Evolutionary conservation across 257 asterid genomes (phyloP).

Genomic region (Penstemon eatonii): DNA sequence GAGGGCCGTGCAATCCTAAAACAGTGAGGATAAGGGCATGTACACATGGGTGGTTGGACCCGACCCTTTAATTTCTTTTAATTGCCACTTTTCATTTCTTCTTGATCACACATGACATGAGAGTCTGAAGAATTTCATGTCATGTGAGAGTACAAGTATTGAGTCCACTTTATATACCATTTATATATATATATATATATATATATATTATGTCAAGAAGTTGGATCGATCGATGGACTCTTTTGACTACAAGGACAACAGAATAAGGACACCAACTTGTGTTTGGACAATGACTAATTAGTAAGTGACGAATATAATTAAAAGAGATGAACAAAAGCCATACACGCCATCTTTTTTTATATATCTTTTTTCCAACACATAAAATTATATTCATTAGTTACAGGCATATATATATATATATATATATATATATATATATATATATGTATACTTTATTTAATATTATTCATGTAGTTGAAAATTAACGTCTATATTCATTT

Average conservation of each 20-base stretch:
- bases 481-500: no score
- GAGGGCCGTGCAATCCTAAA: conserved; percentile 30
- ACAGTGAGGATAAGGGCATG: conserved; percentile 35
- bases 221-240: background rate
- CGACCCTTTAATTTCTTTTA: background rate
- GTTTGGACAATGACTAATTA: background rate
- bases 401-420: no score
- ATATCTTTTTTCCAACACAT: no score
- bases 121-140: conserved; percentile 36
- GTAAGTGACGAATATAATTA: no score
- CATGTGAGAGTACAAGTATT: conserved; percentile 18
- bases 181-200: no score
- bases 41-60: conserved; percentile 29
- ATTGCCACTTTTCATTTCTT: background rate
- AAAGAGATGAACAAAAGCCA: no score
- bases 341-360: no score
- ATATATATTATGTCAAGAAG: background rate
- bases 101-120: conserved; percentile 23
- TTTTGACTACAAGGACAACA: conserved; percentile 29
- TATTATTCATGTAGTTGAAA: no score
- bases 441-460: no score
- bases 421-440: no score
- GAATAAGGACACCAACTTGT: conserved; percentile 28
- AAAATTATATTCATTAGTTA: no score
- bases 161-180: background rate